phyloP scores from a whole-genome alignment of 202 grass and related monocot species.

The Elaeis oleifera region DNA sequence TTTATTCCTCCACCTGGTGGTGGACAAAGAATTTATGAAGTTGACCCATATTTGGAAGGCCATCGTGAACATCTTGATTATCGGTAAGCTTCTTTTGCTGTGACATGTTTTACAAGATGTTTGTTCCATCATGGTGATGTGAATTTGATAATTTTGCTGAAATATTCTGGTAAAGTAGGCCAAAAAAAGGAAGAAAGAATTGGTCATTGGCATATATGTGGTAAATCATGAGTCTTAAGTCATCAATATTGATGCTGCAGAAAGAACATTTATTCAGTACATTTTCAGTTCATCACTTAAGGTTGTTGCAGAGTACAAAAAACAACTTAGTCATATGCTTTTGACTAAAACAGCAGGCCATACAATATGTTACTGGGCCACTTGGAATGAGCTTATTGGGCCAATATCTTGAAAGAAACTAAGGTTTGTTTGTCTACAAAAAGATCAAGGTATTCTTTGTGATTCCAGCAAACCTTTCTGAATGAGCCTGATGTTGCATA shows the following conservation, averaged over 20 bases:
- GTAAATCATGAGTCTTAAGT: not conserved
- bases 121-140: not conserved
- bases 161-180: not conserved
- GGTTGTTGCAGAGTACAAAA: too few relatives aligned
- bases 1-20: constrained; percentile 35
- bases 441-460: too few relatives aligned
- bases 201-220: not conserved
- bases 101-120: not conserved
- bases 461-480: too few relatives aligned
- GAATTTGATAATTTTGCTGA: not conserved
- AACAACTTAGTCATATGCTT: too few relatives aligned
- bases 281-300: too few relatives aligned
- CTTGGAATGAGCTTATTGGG: too few relatives aligned
- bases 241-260: not conserved
- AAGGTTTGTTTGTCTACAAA: too few relatives aligned
- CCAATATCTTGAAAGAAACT: too few relatives aligned
- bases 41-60: constrained; percentile 54
- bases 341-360: too few relatives aligned
- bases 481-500: too few relatives aligned
- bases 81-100: constrained; percentile 37
- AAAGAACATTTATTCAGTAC: too few relatives aligned
- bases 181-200: not conserved
- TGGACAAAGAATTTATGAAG: constrained; percentile 77
- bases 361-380: too few relatives aligned
- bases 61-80: constrained; percentile 70